Conservation (phyloP, 179 eudicot genomes). For the Drosera spatulata region DNA sequence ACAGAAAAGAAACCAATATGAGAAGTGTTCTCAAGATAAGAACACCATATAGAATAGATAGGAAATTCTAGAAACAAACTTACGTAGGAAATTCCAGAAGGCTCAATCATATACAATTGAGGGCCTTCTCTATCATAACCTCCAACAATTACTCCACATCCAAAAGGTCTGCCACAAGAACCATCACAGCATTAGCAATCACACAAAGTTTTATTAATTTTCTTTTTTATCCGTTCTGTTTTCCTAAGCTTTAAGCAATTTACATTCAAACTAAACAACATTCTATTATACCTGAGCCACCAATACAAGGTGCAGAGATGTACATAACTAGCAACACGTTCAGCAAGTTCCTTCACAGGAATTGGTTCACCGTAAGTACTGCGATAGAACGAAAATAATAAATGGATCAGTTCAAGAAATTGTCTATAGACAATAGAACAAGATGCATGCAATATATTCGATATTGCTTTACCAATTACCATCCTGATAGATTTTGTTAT, state of each 20-base stretch:
- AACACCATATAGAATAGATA: neutral
- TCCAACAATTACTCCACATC: conserved; percentile 88
- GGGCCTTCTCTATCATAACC: conserved; percentile 99
- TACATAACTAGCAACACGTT: conserved; percentile 95
- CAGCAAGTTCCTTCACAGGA: conserved; percentile 88
- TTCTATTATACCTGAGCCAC: conserved; percentile 82
- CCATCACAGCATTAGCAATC: neutral
- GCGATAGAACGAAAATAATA: conserved; percentile 9
- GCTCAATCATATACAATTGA: conserved; percentile 89
- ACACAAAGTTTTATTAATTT: neutral
- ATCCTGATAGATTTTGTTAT: no score
- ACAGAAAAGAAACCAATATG: neutral
- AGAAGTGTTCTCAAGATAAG: neutral
- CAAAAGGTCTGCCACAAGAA: conserved; percentile 58
- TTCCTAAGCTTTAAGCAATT: neutral
- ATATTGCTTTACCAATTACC: no score
- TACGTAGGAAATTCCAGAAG: conserved; percentile 94
- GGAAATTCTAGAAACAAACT: conserved; percentile 21
- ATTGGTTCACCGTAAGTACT: conserved; percentile 84
- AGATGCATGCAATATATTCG: no score
- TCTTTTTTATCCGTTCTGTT: no score
- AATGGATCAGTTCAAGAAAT: neutral
- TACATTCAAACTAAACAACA: neutral
- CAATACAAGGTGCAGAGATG: conserved; percentile 93
- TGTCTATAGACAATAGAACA: no score